phyloP scores from a whole-genome alignment of 1,284 basidiomycete genomes.

The Rhodotorula sp. region DNA sequence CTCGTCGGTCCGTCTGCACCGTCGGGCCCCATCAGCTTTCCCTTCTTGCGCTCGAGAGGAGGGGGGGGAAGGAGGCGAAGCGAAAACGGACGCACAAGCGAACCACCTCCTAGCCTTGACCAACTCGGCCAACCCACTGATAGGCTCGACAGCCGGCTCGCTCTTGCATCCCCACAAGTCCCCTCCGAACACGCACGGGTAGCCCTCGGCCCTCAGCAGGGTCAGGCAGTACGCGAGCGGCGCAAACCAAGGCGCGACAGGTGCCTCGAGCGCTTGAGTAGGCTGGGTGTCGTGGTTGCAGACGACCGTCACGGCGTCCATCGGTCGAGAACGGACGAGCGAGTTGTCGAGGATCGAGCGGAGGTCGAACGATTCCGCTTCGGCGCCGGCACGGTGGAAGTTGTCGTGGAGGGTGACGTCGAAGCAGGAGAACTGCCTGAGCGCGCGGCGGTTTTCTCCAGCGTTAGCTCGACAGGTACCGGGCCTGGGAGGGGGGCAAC shows the following conservation, averaged over 20 bases:
- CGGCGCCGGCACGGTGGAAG: constrained; percentile 57
- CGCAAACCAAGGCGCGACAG: constrained; percentile 58
- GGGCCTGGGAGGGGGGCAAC: not conserved
- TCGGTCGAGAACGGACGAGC: constrained; percentile 56
- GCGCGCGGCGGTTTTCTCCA: no score
- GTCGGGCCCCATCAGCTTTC: not conserved
- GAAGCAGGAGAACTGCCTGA: constrained; percentile 7
- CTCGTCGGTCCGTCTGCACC: constrained; percentile 53
- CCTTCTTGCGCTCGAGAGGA: not conserved
- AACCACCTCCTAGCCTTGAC: constrained; percentile 45
- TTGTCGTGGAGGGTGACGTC: constrained; percentile 47
- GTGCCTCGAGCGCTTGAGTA: constrained; percentile 55
- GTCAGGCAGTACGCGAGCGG: constrained; percentile 76
- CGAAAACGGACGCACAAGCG: constrained; percentile 21
- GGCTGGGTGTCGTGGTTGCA: constrained; percentile 57
- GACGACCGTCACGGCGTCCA: constrained; percentile 60
- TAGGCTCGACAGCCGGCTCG: constrained; percentile 23
- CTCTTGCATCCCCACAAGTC: constrained; percentile 63
- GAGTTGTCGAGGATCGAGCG: constrained; percentile 59
- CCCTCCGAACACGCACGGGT: constrained; percentile 89
- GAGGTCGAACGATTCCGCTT: constrained; percentile 55
- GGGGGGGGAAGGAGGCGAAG: no score
- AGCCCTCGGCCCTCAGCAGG: constrained; percentile 74
- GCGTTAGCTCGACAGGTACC: no score
- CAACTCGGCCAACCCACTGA: constrained; percentile 54